phyloP scores from a whole-genome alignment of 495 filamentous ascomycete species.

The Penicillium waksmanii region DNA sequence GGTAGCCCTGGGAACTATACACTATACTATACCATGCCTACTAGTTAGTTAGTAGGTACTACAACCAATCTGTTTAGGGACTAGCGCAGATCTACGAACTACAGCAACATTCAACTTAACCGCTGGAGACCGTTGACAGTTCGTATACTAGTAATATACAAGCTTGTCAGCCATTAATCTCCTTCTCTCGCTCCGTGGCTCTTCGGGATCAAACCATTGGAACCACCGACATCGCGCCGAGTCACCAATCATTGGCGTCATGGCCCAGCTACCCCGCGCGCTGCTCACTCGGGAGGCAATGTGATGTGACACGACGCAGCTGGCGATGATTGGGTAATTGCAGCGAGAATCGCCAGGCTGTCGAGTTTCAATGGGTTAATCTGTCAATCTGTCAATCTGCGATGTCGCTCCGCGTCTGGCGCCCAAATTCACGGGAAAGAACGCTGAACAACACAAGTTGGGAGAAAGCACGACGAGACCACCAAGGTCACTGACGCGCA shows the following conservation, averaged over 20 bases:
- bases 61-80: no score
- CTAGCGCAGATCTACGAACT: no score
- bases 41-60: not conserved
- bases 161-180: no score
- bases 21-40: not conserved
- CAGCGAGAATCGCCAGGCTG: not conserved
- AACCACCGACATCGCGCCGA: slow-evolving; percentile 8
- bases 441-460: not conserved
- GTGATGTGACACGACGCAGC: not conserved
- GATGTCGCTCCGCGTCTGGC: slow-evolving; percentile 24
- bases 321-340: slow-evolving; percentile 7
- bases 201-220: not conserved
- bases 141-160: not conserved
- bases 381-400: not conserved
- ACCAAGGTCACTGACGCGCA: no score
- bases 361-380: not conserved
- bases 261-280: not conserved
- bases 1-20: no score
- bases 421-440: slow-evolving; percentile 2
- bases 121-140: no score
- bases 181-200: no score
- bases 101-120: no score
- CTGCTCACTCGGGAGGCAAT: not conserved
- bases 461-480: not conserved
- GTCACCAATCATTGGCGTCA: slow-evolving; percentile 1